Evolutionary conservation across 2,329 filamentous ascomycete genomes (phyloP), one percentile per base, ranked within the genome.

Genomic region (Thelonectria discophora): DNA sequence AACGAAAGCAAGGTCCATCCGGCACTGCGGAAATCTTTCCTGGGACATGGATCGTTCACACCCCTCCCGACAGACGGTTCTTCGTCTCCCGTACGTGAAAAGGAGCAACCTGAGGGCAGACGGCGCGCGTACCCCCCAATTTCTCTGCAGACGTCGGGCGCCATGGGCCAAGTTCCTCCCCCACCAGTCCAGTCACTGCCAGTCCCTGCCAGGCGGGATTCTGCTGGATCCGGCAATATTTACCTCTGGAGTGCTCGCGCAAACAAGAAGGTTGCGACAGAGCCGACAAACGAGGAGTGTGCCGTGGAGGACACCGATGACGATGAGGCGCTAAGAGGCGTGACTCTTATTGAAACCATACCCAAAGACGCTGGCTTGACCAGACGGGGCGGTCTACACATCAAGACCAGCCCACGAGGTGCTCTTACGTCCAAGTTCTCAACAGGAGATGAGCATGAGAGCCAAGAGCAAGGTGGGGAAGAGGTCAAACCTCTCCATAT

Each of bases 61-160:
- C 69, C 75, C 2, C 64, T 75, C 30, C 74, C 74, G 53, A 65
- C 68, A 6, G 63, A 37, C 15, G 34, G 34, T 13, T 37, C 64
- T 4, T 64, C 69, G 15, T 66, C 65, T 15, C 63, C 66, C 8
- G 34, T 48, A 13, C 60, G 37, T 8, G 45, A 65, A 10, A 71
- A 69, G 30, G 60, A 67, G 10, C 66, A 67, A 10, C 66, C 68
- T 2, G 73, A 76, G 5, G 40, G 67, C 1, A 69, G 69, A 43
- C 65, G 68, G 2, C 69, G 75, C 52, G 69, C 73, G 1, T 79
- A 79, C 34, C 77, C 77, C 1, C 78, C 77, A 8, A 79, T 78
- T 49, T 74, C 78, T 1, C 72, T 76, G 24, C 72, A 74, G n/a
- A 74, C 70, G 5, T 55, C 66, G 2, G 65, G 71, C 0, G 63